A percentile compares a stretch with the other conserved stretches of the same genome.
Evolutionary conservation across 2,329 filamentous ascomycete genomes (phyloP).

Genomic region (Alternaria tenuissima): DNA sequence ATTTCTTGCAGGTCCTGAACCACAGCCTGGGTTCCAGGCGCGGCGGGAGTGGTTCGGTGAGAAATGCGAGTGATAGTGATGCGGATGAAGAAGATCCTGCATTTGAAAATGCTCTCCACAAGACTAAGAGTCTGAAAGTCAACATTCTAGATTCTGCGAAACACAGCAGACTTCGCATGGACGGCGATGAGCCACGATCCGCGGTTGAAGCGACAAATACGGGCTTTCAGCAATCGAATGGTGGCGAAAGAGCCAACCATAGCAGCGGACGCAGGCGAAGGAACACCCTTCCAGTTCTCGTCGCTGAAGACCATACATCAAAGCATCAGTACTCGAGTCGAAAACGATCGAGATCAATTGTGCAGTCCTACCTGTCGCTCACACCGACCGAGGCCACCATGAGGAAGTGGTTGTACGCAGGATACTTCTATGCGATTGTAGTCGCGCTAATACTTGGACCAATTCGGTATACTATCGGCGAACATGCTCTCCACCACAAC

Average conservation of each 20-base stretch:
- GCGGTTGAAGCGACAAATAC: slow-evolving; percentile 40
- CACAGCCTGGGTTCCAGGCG: slow-evolving; percentile 43
- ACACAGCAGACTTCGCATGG: slow-evolving; percentile 16
- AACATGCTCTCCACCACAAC: slow-evolving; percentile 70
- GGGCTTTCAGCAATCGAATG: slow-evolving; percentile 19
- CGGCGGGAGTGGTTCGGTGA: slow-evolving; percentile 28
- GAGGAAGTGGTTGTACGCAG: slow-evolving; percentile 85
- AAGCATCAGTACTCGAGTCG: slow-evolving; percentile 32
- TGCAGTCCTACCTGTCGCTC: slow-evolving; percentile 77
- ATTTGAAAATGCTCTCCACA: slow-evolving; percentile 30
- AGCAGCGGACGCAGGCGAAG: slow-evolving; percentile 33
- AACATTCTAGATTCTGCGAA: slow-evolving; percentile 35
- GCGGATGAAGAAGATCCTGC: slow-evolving; percentile 55
- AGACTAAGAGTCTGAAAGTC: slow-evolving; percentile 40
- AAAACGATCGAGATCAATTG: slow-evolving; percentile 44
- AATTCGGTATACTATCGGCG: slow-evolving; percentile 73
- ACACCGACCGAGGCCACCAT: slow-evolving; percentile 78
- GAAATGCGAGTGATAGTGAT: slow-evolving; percentile 52
- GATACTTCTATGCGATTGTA: slow-evolving; percentile 77
- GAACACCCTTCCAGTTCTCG: slow-evolving; percentile 45
- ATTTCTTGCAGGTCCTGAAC: slow-evolving; percentile 54
- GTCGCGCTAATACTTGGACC: slow-evolving; percentile 72
- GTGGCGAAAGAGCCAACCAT: slow-evolving; percentile 4
- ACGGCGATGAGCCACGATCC: slow-evolving; percentile 37
- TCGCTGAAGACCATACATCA: slow-evolving; percentile 32